A percentile compares a stretch with the other conserved stretches of the same genome.
phyloP scores from a whole-genome alignment of 139 green algal genomes.

The Closterium sp. region DNA sequence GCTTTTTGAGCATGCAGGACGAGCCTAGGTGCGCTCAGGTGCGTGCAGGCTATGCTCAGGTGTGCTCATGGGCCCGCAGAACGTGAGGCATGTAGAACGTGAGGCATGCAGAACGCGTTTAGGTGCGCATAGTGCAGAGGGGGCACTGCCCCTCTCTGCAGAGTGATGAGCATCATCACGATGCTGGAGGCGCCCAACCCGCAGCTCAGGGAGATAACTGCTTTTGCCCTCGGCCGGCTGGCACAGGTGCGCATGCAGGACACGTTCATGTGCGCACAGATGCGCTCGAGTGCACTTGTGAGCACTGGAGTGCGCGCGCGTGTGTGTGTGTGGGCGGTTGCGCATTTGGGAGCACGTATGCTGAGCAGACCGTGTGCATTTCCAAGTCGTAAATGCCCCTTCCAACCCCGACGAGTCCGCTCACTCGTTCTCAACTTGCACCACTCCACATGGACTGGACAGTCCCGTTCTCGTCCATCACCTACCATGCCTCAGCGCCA shows the following conservation, averaged over 20 bases:
- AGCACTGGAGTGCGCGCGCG: neutral
- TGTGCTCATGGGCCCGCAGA: too few relatives aligned
- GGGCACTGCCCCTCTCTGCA: too few relatives aligned
- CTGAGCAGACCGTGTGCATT: too few relatives aligned
- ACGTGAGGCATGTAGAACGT: neutral
- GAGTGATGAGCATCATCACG: too few relatives aligned
- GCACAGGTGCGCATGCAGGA: constrained; percentile 52
- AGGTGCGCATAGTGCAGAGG: constrained; percentile 85
- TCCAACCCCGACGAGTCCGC: too few relatives aligned
- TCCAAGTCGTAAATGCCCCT: too few relatives aligned
- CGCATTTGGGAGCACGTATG: neutral
- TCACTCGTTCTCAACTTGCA: too few relatives aligned
- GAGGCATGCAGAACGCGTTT: too few relatives aligned
- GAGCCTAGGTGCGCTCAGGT: neutral
- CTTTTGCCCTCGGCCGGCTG: constrained; percentile 93
- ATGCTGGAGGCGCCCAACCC: constrained; percentile 81
- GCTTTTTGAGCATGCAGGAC: too few relatives aligned
- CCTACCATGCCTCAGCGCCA: neutral
- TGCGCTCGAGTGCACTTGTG: neutral
- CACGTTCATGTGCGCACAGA: neutral
- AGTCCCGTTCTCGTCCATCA: too few relatives aligned
- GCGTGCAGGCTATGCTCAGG: neutral
- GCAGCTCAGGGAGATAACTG: constrained; percentile 93
- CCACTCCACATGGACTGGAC: too few relatives aligned
- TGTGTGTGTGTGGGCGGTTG: neutral